phyloP scores from a whole-genome alignment of 2,329 filamentous ascomycete species.

The Trichoderma oligosporum region DNA sequence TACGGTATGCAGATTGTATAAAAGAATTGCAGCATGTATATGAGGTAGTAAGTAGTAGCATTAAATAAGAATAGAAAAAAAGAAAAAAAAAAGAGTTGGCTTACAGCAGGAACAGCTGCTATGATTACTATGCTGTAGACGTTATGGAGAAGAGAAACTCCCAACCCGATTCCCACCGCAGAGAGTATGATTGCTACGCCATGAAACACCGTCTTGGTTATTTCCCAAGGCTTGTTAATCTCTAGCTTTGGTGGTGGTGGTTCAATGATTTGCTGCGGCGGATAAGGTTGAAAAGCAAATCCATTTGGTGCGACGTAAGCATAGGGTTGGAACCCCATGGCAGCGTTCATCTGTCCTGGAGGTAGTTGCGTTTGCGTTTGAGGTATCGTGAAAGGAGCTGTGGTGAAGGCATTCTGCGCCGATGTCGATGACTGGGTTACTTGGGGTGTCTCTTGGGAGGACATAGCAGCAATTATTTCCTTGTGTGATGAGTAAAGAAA shows the following conservation, averaged over 20 bases:
- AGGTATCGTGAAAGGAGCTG: neutral
- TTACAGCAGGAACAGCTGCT: neutral
- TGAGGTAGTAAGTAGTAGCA: too few relatives aligned
- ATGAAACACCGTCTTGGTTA: neutral
- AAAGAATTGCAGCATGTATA: too few relatives aligned
- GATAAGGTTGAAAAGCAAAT: neutral
- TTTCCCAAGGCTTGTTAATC: neutral
- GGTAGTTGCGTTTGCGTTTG: neutral
- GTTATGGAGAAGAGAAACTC: neutral
- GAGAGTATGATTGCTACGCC: neutral
- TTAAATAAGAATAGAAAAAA: neutral
- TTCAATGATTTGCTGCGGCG: neutral
- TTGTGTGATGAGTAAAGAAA: neutral
- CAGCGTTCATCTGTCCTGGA: neutral
- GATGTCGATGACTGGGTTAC: too few relatives aligned
- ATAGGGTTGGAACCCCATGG: neutral
- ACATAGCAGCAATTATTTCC: neutral
- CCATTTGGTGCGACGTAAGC: neutral
- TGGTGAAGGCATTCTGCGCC: neutral
- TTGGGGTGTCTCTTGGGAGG: neutral
- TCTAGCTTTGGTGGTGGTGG: neutral
- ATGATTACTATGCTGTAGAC: constrained; percentile 1
- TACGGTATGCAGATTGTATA: too few relatives aligned
- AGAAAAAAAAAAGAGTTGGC: neutral
- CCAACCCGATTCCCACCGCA: neutral